Base-by-base conservation (phyloP, 169 alveolate species). In the Plasmodium knowlesi region DNA sequence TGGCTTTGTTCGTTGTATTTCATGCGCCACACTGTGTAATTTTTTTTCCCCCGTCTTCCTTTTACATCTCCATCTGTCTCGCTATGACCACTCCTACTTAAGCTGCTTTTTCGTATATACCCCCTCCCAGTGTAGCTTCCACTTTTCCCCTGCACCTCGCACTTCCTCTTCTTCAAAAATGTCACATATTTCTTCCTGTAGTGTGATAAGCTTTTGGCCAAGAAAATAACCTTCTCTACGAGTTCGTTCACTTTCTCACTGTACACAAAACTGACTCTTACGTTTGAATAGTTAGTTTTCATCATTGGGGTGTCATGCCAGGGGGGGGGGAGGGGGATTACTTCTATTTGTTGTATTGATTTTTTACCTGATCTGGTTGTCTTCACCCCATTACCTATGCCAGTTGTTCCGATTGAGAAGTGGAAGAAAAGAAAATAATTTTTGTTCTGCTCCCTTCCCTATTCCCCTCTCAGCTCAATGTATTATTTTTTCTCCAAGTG, bases 141-240 rank as follows among this genome's bases (percentile, higher is more conserved):
- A 70, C 28, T 57, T 30, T 32, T 43, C 70, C 6, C 50, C 25
- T 14, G 53, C 74, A 2, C 34, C 4, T 67, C 76, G 37, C 37
- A 28, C 73, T 83, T 53, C n/a, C 67, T 53, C 53, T 25, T 28
- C 70, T 54, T 86, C 61, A 46, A 43, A 54, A 50, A 86, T 41
- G 76, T 74, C 5, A 46, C 81, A 53, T 86, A 86, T 34, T 53
- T 86, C 19, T 86, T 86, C 67, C 86, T 74, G 70, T 25, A 86
- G 67, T 34, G 22, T 19, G 84, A 73, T 50, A 86, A 34, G 6
- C 43, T 76, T 14, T 54, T 74, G 54, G 93, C 61, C 41, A 86
- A 73, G 3, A 50, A 30, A 53, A 76, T 54, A 0, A 86, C 19
- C 14, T 86, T 57, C n/a, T 53, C 78, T 14, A 30, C 25, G 16